Evolutionary conservation across 768 basidiomycete genomes (phyloP), one percentile per base, ranked within the genome.

Genomic region (Hericium rajendrae): DNA sequence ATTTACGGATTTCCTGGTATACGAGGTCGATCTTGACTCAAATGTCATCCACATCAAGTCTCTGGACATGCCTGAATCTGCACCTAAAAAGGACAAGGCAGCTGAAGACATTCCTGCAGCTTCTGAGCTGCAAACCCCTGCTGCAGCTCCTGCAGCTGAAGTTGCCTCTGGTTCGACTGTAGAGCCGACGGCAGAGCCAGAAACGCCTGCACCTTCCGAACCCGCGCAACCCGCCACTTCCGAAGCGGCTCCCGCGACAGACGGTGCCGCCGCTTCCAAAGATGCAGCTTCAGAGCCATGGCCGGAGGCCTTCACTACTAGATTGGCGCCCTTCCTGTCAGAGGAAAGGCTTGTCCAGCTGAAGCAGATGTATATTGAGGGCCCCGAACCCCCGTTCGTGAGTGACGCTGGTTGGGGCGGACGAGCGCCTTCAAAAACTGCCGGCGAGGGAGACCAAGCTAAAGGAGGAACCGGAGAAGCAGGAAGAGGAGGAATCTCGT

Each of bases 1-100:
- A 65, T 98, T 98, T 70, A 95, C 95, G 41, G 97, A 99, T 71
- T 99, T 99, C 68, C 65, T 98, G 65, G 97, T 99, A 18, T 88
- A 80, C 65, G 97, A 99, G 72, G 86, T 99, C 37, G 85, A 89
- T 66, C 78, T 83, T 59, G 85, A 91, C 61, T 80, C 85, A 48
- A 82, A 88, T 60, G 85, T 91, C 8, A 73, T 97, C 16, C 87
- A 90, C 66, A 67, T 99, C 38, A 91, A 90, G 68, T 81, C 83
- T 54, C 78, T 98, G 40, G 79, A 74, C 38, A 84, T 83, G 67
- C 94, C 92, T 2, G 75, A 79, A 58, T 76, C 76, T 24, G 69
- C 82, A 24, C 64, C 73, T 10, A 80, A 79, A 63, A 78, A 75
- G 62, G 65, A 61, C 38, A 67, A 67, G 54, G 57, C 54, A 5